Percentiles rank a stretch among this genome's conserved stretches.
Conservation (phyloP, 805 yeast species). For the Candida chauliodis region DNA sequence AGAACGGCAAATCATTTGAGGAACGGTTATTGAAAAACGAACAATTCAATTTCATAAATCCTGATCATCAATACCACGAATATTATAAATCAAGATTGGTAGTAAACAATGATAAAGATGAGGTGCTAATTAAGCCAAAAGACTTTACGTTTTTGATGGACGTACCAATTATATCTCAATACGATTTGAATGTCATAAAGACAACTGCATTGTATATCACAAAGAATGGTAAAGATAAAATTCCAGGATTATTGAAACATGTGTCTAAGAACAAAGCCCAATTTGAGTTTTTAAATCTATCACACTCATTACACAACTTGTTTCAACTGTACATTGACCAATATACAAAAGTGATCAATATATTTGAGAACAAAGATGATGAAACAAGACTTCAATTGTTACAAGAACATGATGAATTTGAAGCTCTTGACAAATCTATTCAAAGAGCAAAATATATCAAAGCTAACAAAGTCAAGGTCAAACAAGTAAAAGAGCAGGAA, state of each 20-base stretch:
- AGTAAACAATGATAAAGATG: conserved; percentile 8
- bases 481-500: conserved; percentile 25
- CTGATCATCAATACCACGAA: conserved; percentile 50
- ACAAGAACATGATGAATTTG: conserved; percentile 16
- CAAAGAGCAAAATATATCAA: conserved; percentile 54
- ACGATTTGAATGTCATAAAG: conserved; percentile 69
- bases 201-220: conserved; percentile 69
- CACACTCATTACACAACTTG: conserved; percentile 57
- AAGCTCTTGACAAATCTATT: conserved; percentile 46
- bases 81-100: conserved; percentile 52
- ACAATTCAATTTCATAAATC: conserved; percentile 62
- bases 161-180: conserved; percentile 45
- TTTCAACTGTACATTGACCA: conserved; percentile 53
- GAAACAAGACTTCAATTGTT: conserved; percentile 11
- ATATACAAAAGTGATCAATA: conserved; percentile 36
- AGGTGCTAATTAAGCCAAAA: conserved; percentile 13
- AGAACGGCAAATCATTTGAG: conserved; percentile 70
- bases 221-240: conserved; percentile 49
- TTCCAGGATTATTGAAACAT: conserved; percentile 31
- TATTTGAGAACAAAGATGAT: conserved; percentile 7
- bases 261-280: conserved; percentile 44
- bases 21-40: conserved; percentile 48
- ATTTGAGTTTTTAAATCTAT: conserved; percentile 61
- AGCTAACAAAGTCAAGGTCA: conserved; percentile 26
- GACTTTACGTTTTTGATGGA: conserved; percentile 23